Percentiles rank a stretch among this genome's conserved stretches.
These are phyloP conservation scores for Trichoderma simmonsii DNA, from an alignment of 2,329 filamentous ascomycete genomes.

Conservation along the genomic window DNA sequence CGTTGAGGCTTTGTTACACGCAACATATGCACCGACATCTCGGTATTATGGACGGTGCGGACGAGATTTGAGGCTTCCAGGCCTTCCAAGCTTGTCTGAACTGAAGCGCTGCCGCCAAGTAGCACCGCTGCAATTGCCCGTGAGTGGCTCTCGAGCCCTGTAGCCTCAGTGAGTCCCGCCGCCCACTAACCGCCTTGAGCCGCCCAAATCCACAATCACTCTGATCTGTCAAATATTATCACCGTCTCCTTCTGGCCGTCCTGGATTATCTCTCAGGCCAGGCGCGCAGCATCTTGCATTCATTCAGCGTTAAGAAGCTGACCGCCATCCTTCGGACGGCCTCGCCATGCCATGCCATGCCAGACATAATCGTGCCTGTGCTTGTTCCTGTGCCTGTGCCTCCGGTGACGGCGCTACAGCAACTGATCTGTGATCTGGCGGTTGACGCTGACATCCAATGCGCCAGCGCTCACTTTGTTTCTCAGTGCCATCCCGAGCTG, in stretches of 20 bases:
- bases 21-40: background rate
- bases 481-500: background rate
- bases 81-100: background rate
- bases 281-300: conserved; percentile 8
- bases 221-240: conserved; percentile 9
- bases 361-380: conserved; percentile 1
- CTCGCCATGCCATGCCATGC: background rate
- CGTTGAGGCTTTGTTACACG: background rate
- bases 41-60: background rate
- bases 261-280: background rate
- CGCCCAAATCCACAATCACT: background rate
- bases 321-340: background rate
- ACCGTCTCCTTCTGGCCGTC: background rate
- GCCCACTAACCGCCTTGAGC: conserved; percentile 5
- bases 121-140: background rate
- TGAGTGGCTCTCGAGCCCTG: background rate
- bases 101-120: background rate
- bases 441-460: conserved; percentile 5
- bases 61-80: background rate
- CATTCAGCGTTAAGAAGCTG: background rate
- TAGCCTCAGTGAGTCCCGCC: background rate
- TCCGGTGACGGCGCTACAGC: background rate
- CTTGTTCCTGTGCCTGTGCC: background rate
- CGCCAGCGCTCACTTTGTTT: background rate
- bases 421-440: background rate